Percentiles rank a stretch among this genome's conserved stretches.
These are phyloP conservation scores for Ceratobasidium sp. DNA, from an alignment of 1,284 basidiomycete species.

Conservation along the genomic window DNA sequence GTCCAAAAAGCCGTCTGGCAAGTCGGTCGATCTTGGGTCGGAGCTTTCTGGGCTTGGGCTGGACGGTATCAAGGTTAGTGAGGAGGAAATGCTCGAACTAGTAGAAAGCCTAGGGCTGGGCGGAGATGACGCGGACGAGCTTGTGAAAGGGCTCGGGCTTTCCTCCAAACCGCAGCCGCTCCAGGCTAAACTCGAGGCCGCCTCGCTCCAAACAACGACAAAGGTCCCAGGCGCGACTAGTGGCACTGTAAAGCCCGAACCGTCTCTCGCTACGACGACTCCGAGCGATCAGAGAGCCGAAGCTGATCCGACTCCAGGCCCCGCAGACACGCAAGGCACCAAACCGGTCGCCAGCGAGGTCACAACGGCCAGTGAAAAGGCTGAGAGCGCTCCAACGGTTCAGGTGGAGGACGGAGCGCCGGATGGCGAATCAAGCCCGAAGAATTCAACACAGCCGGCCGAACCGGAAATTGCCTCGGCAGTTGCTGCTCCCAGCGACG, in stretches of 20 bases:
- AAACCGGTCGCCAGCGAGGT: background rate
- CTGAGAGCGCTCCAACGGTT: conserved; percentile 5
- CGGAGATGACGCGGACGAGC: conserved; percentile 75
- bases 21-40: conserved; percentile 71
- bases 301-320: conserved; percentile 5
- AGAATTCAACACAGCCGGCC: conserved; percentile 3
- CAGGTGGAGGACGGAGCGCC: conserved; percentile 18
- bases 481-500: conserved; percentile 25
- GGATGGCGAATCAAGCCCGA: conserved; percentile 6
- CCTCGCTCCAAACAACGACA: conserved; percentile 21
- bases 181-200: conserved; percentile 26
- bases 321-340: background rate
- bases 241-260: conserved; percentile 12
- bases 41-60: conserved; percentile 76
- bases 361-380: background rate
- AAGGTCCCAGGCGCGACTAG: conserved; percentile 5
- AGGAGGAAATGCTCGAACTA: conserved; percentile 75
- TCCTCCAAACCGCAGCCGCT: conserved; percentile 22
- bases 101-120: conserved; percentile 78
- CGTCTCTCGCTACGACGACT: conserved; percentile 10
- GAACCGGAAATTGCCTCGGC: conserved; percentile 20
- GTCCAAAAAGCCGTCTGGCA: conserved; percentile 62
- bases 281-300: conserved; percentile 12
- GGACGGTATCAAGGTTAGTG: conserved; percentile 76
- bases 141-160: conserved; percentile 68